phyloP scores from a whole-genome alignment of 495 filamentous ascomycete species.

The Corynascus novoguineensis region DNA sequence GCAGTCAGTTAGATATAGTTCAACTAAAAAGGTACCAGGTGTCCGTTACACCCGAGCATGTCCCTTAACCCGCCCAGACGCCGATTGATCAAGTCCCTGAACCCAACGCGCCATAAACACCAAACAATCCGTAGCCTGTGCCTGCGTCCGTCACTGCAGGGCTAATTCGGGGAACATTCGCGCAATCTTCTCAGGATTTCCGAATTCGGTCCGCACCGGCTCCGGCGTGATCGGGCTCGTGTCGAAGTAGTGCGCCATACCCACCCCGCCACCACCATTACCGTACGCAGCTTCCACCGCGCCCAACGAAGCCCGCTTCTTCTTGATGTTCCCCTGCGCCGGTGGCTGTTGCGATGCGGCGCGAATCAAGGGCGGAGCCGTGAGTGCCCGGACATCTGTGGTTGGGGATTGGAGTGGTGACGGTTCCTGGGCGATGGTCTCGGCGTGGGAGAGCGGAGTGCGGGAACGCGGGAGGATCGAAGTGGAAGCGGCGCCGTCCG shows the following conservation, averaged over 20 bases:
- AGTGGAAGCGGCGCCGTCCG: conserved; percentile 14
- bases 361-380: conserved; percentile 13
- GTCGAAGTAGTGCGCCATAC: conserved; percentile 7
- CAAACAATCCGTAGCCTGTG: neutral
- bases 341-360: conserved; percentile 23
- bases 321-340: conserved; percentile 47
- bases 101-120: neutral
- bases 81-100: neutral
- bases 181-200: conserved; percentile 36
- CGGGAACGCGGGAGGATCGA: conserved; percentile 29
- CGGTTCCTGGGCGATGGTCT: conserved; percentile 17
- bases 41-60: neutral
- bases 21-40: neutral
- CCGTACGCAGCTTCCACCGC: conserved; percentile 21
- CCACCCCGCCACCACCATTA: neutral
- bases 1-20: neutral
- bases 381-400: conserved; percentile 26
- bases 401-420: conserved; percentile 5
- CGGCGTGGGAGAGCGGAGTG: conserved; percentile 34
- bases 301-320: conserved; percentile 43
- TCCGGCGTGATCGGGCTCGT: conserved; percentile 26
- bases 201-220: conserved; percentile 29
- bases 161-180: conserved; percentile 35
- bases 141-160: conserved; percentile 7
- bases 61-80: neutral